Evolutionary conservation across 176 grass and related monocot species (phyloP), one percentile per base, ranked within the genome.

Genomic region (Oryza officinalis): DNA sequence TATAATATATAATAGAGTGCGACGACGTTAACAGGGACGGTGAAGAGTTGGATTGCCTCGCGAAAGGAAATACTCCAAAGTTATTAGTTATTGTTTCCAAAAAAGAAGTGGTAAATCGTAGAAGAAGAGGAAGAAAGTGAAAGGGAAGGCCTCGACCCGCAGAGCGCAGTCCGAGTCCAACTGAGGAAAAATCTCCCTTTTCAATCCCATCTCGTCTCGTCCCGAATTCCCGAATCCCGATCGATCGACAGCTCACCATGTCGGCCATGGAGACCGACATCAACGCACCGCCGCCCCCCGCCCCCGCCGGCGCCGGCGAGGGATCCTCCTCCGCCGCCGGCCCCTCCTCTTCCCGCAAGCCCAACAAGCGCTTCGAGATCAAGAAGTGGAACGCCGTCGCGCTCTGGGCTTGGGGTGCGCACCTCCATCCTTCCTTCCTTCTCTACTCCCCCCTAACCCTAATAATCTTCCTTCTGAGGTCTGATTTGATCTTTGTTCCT

Each of bases 321-420:
- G 92, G 88, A 0, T 97, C 95, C 0, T 97, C 95, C 37, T 75
- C 87, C 15, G 84, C 86, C 63, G 70, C 87, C 13, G 85, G 67
- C 0, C 47, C 88, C 4, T 86, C 87, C 45, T 80, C 87, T 14
- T 40, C 93, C 9, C 94, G 92, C 83, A 99, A 94, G 78, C 61
- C 87, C 26, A 92, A 84, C 37, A 99, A 96, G 89, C 91, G 93
- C 75, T 99, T 99, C 85, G 97, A 99, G 93, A 99, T 99, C 86
- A 99, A 99, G 86, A 99, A 99, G 86, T 99, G 97, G 97, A 99
- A 99, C 91, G 97, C 97, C 52, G 97, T 99, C 81, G 86, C 97
- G 67, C 97, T 99, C 44, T 99, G 97, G 97, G 97, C 97, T 13
- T 99, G 97, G 97, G 97, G 97, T 96, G 79, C 26, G 74, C 63